Percentiles rank a stretch among this genome's conserved stretches.
phyloP scores from a whole-genome alignment of 352 stramenopile species.

The Phytophthora hybrid region DNA sequence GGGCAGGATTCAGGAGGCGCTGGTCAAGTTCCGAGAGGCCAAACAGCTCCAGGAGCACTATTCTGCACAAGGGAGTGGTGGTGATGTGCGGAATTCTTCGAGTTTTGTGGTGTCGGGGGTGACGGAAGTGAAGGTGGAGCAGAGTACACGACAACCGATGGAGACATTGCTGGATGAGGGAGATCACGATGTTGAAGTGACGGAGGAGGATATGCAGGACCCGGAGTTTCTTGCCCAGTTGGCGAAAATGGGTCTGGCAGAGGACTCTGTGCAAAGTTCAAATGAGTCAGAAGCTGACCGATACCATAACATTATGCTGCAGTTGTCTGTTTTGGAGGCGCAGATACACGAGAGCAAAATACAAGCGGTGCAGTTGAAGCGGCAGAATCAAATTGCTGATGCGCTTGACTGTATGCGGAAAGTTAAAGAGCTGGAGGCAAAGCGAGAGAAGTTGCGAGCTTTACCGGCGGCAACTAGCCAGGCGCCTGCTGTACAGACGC shows the following conservation, averaged over 20 bases:
- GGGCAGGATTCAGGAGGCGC: conserved; percentile 56
- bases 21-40: conserved; percentile 68
- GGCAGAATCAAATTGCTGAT: conserved; percentile 60
- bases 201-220: conserved; percentile 81
- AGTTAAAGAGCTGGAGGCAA: conserved; percentile 64
- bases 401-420: conserved; percentile 66
- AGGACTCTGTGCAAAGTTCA: conserved; percentile 4
- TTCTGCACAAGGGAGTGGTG: conserved; percentile 3
- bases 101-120: background rate
- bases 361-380: conserved; percentile 62
- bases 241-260: conserved; percentile 50
- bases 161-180: conserved; percentile 30
- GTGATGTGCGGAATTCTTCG: background rate
- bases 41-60: conserved; percentile 58
- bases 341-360: conserved; percentile 63
- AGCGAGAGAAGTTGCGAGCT: conserved; percentile 30
- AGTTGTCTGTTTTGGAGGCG: conserved; percentile 44
- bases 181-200: conserved; percentile 64
- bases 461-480: conserved; percentile 2
- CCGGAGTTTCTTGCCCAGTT: conserved; percentile 75
- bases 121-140: background rate
- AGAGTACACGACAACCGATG: background rate
- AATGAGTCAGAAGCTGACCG: background rate
- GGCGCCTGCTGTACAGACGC: background rate
- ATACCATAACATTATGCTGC: conserved; percentile 24